Evolutionary conservation across 2,329 filamentous ascomycete genomes (phyloP), one percentile per base, ranked within the genome.

Genomic region (Dendryphion nanum): DNA sequence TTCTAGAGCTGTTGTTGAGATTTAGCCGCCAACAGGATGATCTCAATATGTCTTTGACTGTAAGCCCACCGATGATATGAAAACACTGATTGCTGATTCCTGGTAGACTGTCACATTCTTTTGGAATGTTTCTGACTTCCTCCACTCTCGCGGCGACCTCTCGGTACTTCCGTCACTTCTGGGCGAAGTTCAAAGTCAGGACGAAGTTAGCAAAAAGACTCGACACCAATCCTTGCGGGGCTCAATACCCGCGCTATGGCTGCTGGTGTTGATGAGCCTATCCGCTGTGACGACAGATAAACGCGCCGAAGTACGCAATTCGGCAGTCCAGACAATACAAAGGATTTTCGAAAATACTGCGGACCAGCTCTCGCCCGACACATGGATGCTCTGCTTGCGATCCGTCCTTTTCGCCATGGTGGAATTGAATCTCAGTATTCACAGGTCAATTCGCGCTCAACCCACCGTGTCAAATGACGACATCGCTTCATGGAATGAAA

Each of bases 321-420:
- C 86, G 71, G 89, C 90, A 1, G 86, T 96, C 16, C 91, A 96
- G 62, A 96, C 91, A 0, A 71, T 97, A 3, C 76, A 96, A 39
- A 81, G 89, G 31, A 95, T 97, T 15, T 89, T 97, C 46, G 89
- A 95, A 61, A 89, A 88, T 1, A 94, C 94, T 47, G 89, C 89
- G 8, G 85, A 90, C 48, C 83, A 85, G 37, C 73, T 96, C 4
- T 83, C 78, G 28, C 76, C 87, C 0, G 80, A 85, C 55, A 83
- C 86, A 1, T 97, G 89, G 90, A 83, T 84, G 33, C 76, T 91
- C 18, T 93, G 89, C 51, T 78, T 95, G 38, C 83, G 86, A 42
- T 81, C 79, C 5, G 85, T 96, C 5, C 75, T 95, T 2, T 90
- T 95, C 64, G 81, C 79, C 42, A 81, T 95, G 49, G 67, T 94